Evolutionary conservation across 2,329 filamentous ascomycete genomes (phyloP).

Genomic region (Neopestalotiopsis rosae): DNA sequence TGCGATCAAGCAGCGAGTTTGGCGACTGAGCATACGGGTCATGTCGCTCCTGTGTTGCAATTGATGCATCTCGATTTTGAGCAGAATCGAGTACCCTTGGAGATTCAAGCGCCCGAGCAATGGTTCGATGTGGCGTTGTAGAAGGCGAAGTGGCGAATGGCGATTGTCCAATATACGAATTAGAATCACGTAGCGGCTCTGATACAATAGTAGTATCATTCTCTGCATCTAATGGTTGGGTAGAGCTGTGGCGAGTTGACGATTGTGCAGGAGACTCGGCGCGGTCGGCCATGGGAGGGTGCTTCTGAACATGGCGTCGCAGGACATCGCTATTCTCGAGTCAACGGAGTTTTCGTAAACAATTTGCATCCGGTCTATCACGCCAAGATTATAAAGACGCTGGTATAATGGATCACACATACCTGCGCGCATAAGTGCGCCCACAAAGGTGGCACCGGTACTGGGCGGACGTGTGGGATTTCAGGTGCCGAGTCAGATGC

Average conservation of each 20-base stretch:
- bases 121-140: neutral
- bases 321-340: neutral
- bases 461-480: neutral
- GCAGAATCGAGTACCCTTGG: too few relatives aligned
- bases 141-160: neutral
- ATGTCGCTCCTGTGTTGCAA: neutral
- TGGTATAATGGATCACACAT: neutral
- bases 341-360: neutral
- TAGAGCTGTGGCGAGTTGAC: neutral
- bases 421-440: neutral
- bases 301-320: neutral
- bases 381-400: too few relatives aligned
- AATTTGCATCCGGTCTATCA: too few relatives aligned
- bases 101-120: neutral
- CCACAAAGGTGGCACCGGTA: conserved; percentile 5
- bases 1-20: neutral
- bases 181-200: neutral
- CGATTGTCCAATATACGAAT: neutral
- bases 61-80: neutral
- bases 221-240: neutral
- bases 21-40: neutral
- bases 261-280: neutral
- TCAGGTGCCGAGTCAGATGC: conserved; percentile 2
- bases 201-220: neutral
- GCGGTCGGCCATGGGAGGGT: neutral